Conservation (phyloP, 768 basidiomycete species). For the Psilocybe tampanensis region DNA sequence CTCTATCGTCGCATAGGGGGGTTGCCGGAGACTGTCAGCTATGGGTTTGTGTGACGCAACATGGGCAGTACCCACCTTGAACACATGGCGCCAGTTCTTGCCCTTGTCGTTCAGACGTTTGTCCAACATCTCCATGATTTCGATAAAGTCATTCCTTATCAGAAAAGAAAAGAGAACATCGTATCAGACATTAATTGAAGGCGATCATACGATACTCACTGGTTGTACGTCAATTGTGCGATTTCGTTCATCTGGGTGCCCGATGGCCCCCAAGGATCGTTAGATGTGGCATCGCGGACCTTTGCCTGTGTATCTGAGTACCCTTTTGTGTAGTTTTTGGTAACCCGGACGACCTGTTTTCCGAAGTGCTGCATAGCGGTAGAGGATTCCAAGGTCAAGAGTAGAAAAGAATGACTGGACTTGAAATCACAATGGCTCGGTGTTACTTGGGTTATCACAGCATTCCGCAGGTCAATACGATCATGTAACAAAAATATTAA, state of each 20-base stretch:
- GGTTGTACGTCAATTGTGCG: conserved; percentile 95
- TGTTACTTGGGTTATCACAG: not conserved
- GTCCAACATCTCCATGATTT: conserved; percentile 99
- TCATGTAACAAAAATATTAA: not conserved
- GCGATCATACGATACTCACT: conserved; percentile 54
- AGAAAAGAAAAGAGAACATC: not conserved
- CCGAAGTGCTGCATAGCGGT: conserved; percentile 74
- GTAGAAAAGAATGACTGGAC: not conserved
- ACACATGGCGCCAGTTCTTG: conserved; percentile 99
- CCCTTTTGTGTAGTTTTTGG: conserved; percentile 94
- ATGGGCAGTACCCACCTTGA: conserved; percentile 67
- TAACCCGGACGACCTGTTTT: conserved; percentile 82
- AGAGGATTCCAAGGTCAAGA: not conserved
- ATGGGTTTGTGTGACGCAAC: not conserved
- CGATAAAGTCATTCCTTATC: conserved; percentile 88
- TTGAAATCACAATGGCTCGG: not conserved
- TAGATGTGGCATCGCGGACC: conserved; percentile 94
- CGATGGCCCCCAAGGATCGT: conserved; percentile 97
- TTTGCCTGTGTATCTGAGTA: conserved; percentile 97
- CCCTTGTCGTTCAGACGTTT: conserved; percentile 98
- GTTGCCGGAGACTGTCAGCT: not conserved
- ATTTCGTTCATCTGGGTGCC: conserved; percentile 99
- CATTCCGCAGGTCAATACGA: not conserved
- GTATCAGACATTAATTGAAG: not conserved
- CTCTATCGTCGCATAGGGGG: conserved; percentile 48